These are phyloP conservation scores for Microsporum ferrugineum DNA, from an alignment of 2,329 filamentous ascomycete species.

Conservation along the genomic window DNA sequence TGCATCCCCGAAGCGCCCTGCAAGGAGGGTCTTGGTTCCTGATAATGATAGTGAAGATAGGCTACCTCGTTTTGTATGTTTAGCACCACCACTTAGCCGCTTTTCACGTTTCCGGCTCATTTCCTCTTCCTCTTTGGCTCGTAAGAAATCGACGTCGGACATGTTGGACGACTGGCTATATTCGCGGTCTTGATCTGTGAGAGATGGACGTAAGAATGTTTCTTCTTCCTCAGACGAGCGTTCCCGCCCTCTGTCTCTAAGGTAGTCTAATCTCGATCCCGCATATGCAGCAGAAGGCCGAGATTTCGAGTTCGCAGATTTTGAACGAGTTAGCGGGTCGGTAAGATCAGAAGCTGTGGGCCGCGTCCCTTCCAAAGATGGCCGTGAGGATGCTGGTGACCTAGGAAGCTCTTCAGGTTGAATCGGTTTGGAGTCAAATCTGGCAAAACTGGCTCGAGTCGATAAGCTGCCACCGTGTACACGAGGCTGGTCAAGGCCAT, in stretches of 20 bases:
- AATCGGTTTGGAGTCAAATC: slow-evolving; percentile 36
- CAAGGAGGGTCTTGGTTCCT: slow-evolving; percentile 69
- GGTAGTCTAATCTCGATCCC: slow-evolving; percentile 68
- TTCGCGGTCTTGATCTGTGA: slow-evolving; percentile 26
- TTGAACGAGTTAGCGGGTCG: slow-evolving; percentile 47
- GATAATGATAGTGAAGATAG: slow-evolving; percentile 57
- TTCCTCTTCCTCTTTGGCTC: slow-evolving; percentile 57
- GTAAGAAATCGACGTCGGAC: slow-evolving; percentile 69
- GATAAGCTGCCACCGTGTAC: slow-evolving; percentile 8
- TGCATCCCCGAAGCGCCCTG: slow-evolving; percentile 81
- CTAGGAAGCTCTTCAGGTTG: slow-evolving; percentile 42
- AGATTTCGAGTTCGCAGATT: slow-evolving; percentile 53
- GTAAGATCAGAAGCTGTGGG: slow-evolving; percentile 51
- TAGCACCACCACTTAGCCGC: slow-evolving; percentile 46
- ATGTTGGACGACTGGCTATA: slow-evolving; percentile 45
- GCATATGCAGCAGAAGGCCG: slow-evolving; percentile 75
- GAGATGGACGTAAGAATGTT: slow-evolving; percentile 24
- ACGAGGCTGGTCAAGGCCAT: slow-evolving; percentile 7
- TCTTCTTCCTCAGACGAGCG: slow-evolving; percentile 32
- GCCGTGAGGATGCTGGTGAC: slow-evolving; percentile 48
- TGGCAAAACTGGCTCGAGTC: slow-evolving; percentile 1
- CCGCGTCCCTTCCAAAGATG: slow-evolving; percentile 60
- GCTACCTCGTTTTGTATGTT: slow-evolving; percentile 61
- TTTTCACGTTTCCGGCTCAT: slow-evolving; percentile 47
- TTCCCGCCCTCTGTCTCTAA: slow-evolving; percentile 62